Evolutionary conservation across 106 monocot species (phyloP), one percentile per base, ranked within the genome.

Genomic region (Dendrobium nobile): DNA sequence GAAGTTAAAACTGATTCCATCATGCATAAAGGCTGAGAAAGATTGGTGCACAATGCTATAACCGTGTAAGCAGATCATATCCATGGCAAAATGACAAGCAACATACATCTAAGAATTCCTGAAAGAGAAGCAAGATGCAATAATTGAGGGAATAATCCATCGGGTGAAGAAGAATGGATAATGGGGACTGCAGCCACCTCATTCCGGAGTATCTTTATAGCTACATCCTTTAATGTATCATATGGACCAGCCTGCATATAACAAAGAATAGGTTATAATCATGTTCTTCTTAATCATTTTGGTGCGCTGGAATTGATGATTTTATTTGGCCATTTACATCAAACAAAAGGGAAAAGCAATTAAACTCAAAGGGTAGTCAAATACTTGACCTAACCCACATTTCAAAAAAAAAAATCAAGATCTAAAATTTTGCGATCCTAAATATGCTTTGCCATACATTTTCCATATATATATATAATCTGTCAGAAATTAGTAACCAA

Each of bases 111-210:
- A 67, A 95, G 77, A 75, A 99, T 95, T 87, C 89, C 95, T 47
- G 93, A 90, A 56, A 99, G 91, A 15, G 95, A 95, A 22, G 93
- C 95, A 79, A 99, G 86, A 83, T 93, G 93, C 77, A 99, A 80
- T 51, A 99, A 80, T 41, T 95, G 93, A 19, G 95, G 95, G 84
- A 84, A 95, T 55, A 86, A 93, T 43, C 92, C 99, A 91, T 91
- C 91, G 20, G 85, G 82, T 28, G 88, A 85, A 82, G 87, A 70
- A 79, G 95, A 95, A 84, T 91, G 88, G 78, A 95, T 93, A 18
- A 95, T 79, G 54, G 99, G 99, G 47, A 99, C 84, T 26, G 95
- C 87, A 22, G 99, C 86, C n/a, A 99, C 93, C 18, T 86, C 85
- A 84, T 91, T 93, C 81, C 86, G 88, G 80, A 99, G 68, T 83